Percentiles rank a stretch among this genome's conserved stretches.
phyloP scores from a whole-genome alignment of 371 early-diverging fungal genomes.

The Thermomucor indicae-seudaticae region DNA sequence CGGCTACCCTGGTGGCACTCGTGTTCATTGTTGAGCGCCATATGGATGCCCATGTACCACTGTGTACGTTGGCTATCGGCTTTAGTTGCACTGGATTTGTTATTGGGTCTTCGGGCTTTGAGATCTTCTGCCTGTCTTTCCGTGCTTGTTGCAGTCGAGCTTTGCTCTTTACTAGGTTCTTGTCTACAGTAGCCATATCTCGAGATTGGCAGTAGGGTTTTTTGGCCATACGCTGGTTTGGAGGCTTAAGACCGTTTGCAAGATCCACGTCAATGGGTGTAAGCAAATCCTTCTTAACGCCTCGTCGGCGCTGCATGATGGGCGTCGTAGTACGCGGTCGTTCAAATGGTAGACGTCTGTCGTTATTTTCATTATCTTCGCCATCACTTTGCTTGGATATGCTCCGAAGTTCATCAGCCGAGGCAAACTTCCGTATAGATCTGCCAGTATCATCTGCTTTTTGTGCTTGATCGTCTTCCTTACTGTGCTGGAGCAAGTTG shows the following conservation, averaged over 20 bases:
- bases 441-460: neutral
- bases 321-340: conserved; percentile 16
- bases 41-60: no score
- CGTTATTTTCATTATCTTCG: neutral
- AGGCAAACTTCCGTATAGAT: conserved; percentile 17
- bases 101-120: no score
- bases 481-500: conserved; percentile 2
- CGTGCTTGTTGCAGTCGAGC: conserved; percentile 6
- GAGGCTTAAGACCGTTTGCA: conserved; percentile 15
- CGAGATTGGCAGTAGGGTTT: neutral
- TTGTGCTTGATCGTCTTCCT: neutral
- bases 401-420: conserved; percentile 11
- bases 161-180: conserved; percentile 8
- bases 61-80: conserved; percentile 2
- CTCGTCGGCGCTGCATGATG: conserved; percentile 9
- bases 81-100: no score
- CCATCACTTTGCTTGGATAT: conserved; percentile 1
- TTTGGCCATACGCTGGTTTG: neutral
- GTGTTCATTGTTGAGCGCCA: neutral
- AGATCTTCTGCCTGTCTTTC: conserved; percentile 1
- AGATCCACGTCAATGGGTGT: conserved; percentile 21
- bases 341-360: conserved; percentile 1
- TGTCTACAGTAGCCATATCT: conserved; percentile 4
- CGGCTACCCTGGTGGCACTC: neutral
- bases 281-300: neutral